Evolutionary conservation across 176 grass and related monocot species (phyloP).

Genomic region (Carex littledalei): DNA sequence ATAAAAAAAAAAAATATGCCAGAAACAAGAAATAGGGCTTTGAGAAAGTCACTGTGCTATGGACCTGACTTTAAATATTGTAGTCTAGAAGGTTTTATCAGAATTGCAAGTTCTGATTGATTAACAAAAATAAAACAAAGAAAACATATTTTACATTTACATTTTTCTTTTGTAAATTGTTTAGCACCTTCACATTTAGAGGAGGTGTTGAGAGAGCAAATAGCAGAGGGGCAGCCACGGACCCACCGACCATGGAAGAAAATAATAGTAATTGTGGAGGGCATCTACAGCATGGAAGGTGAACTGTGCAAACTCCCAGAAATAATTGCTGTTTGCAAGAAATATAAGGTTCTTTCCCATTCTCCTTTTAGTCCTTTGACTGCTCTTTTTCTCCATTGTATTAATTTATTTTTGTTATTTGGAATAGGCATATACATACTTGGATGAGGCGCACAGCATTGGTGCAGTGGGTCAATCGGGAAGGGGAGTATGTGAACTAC

Average conservation of each 20-base stretch:
- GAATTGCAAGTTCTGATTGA: neutral
- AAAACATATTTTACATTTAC: neutral
- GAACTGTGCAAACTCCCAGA: conserved; percentile 84
- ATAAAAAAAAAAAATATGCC: neutral
- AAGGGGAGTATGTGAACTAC: conserved; percentile 71
- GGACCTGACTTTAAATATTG: neutral
- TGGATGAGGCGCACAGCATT: conserved; percentile 87
- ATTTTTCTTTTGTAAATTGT: neutral
- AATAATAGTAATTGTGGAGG: conserved; percentile 88
- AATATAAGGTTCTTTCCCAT: conserved; percentile 66
- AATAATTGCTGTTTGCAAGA: conserved; percentile 84
- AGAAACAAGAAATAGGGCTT: neutral
- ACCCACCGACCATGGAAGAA: conserved; percentile 77
- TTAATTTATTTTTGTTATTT: neutral
- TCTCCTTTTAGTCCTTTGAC: neutral
- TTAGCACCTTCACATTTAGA: conserved; percentile 72
- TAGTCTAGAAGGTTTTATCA: neutral
- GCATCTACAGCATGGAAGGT: conserved; percentile 92
- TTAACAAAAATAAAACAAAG: neutral
- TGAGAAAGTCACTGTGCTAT: neutral
- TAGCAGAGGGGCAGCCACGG: conserved; percentile 69
- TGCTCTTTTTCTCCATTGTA: neutral
- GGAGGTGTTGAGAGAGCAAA: conserved; percentile 79
- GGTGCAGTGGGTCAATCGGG: conserved; percentile 76
- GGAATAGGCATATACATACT: conserved; percentile 69